Base-by-base conservation (phyloP, 352 stramenopile genomes). In the Pythium sukuiense region DNA sequence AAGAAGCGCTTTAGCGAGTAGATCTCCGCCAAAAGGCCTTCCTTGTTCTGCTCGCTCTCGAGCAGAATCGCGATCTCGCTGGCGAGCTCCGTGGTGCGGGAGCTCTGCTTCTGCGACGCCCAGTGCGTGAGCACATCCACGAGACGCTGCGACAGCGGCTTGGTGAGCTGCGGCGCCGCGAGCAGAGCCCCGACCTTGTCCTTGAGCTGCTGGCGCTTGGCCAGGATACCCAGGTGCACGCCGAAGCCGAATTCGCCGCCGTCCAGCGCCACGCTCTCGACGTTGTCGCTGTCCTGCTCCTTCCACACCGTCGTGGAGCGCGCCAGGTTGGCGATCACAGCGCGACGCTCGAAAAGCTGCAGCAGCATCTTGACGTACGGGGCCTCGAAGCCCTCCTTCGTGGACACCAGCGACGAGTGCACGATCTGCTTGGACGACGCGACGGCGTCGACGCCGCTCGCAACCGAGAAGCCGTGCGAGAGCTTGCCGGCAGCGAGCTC, bases 311-410 rank as follows among this genome's bases (percentile, higher is more conserved):
- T 92, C 29, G 74, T 80, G 0, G 76, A 85, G 24, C 79, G 80
- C 56, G 89, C 80, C 33, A 92, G 76, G 65, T 92, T 90, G 32
- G 83, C 83, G 50, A 92, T 80, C 18, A 92, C 81, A 0, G 81
- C 81, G 33, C 83, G 81, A 49, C 83, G 77, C 56, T 90, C 80
- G 46, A 92, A 92, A 24, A 92, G 63, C 69, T 92, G 81, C 59
- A 88, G 55, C 61, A 92, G 65, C 83, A 92, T 92, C 75, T 92
- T 89, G 14, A 92, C 76, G 69, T 92, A 92, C 5, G 83, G 83
- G 5, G 80, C 75, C 32, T 92, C 83, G 29, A 90, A 86, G 26
- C 69, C 74, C 13, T 90, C 81, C 50, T 83, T 80, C 4, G 82
- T 81, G 26, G 77, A 76, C 27, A 90, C 73, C 7, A 71, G 59